Percentiles rank a stretch among this genome's conserved stretches.
These are phyloP conservation scores for Cicer yamashitae DNA, from an alignment of 306 rosid genomes.

Conservation along the genomic window DNA sequence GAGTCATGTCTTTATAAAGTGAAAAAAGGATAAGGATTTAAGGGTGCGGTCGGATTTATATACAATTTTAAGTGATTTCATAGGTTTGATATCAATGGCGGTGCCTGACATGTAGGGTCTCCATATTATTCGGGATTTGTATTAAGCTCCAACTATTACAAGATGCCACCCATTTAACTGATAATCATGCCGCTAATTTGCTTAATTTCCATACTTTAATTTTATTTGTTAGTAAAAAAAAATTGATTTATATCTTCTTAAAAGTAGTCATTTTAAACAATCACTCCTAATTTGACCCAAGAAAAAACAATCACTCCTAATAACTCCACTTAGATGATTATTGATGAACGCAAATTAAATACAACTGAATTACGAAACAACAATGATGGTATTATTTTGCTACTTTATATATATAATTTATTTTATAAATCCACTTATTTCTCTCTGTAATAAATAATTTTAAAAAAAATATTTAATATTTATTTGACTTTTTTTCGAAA, in stretches of 20 bases:
- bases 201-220: conserved; percentile 25
- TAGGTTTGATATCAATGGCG: conserved; percentile 24
- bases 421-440: too few species aligned
- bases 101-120: conserved; percentile 49
- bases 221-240: neutral
- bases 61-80: conserved; percentile 15
- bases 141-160: conserved; percentile 37
- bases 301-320: neutral
- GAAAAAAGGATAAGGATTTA: conserved; percentile 10
- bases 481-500: too few species aligned
- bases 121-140: conserved; percentile 25
- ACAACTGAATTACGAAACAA: too few species aligned
- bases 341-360: conserved; percentile 8
- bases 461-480: too few species aligned
- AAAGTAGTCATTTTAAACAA: conserved; percentile 10
- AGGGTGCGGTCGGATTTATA: conserved; percentile 21
- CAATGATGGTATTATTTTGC: too few species aligned
- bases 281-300: neutral
- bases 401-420: too few species aligned
- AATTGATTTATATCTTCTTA: neutral
- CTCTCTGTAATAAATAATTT: too few species aligned
- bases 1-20: conserved; percentile 62
- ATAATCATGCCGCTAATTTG: conserved; percentile 50
- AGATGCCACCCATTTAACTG: conserved; percentile 42
- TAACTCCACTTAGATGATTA: conserved; percentile 32